phyloP scores from a whole-genome alignment of 352 stramenopile genomes.

The Phytopythium mirpurense region DNA sequence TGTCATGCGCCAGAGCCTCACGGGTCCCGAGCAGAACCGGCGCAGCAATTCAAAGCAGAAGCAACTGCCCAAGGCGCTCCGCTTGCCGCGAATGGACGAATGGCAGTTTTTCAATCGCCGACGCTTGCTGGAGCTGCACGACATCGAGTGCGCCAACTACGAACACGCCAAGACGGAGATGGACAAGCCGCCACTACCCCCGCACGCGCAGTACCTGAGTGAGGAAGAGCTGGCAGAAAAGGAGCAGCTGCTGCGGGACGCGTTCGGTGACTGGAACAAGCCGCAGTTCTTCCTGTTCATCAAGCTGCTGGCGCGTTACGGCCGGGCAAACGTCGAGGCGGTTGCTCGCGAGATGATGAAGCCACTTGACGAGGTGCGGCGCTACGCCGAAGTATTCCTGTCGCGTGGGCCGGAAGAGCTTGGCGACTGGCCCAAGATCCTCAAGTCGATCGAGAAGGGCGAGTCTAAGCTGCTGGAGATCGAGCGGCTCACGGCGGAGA shows the following conservation, averaged over 20 bases:
- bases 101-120: constrained; percentile 88
- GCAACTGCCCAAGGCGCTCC: constrained; percentile 71
- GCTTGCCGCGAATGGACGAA: constrained; percentile 80
- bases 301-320: constrained; percentile 77
- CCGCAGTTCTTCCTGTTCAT: constrained; percentile 85
- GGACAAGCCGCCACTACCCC: constrained; percentile 70
- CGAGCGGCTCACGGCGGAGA: constrained; percentile 74
- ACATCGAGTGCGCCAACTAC: constrained; percentile 80
- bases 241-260: constrained; percentile 82
- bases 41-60: constrained; percentile 54
- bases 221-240: constrained; percentile 91
- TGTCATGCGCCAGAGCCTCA: constrained; percentile 60
- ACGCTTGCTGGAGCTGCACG: constrained; percentile 72
- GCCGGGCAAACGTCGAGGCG: constrained; percentile 64
- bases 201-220: constrained; percentile 74
- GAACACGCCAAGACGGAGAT: constrained; percentile 68
- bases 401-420: constrained; percentile 65
- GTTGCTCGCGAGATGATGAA: constrained; percentile 84
- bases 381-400: constrained; percentile 67
- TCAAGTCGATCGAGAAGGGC: constrained; percentile 87
- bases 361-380: constrained; percentile 60
- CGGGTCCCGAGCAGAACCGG: constrained; percentile 40
- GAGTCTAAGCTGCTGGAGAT: constrained; percentile 87
- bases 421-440: constrained; percentile 76
- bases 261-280: constrained; percentile 85